Percentiles rank a stretch among this genome's conserved stretches.
Evolutionary conservation across 352 stramenopile species (phyloP).

Genomic region (Phytophthora brassicae): DNA sequence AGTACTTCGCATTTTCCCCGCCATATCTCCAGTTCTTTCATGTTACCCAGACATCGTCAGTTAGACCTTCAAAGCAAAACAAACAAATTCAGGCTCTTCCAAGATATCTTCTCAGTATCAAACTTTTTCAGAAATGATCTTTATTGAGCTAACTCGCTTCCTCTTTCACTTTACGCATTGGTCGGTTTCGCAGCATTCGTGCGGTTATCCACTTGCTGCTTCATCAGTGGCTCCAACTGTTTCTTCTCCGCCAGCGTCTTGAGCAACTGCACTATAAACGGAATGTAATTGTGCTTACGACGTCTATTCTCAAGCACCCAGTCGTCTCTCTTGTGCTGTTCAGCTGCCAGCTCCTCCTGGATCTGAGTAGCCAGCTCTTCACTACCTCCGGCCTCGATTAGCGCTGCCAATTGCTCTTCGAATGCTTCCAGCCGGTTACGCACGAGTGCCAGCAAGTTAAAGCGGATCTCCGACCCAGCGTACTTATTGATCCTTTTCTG

Average conservation of each 20-base stretch:
- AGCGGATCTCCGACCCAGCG: slow-evolving; percentile 92
- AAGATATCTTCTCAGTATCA: too few species aligned
- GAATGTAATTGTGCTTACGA: slow-evolving; percentile 97
- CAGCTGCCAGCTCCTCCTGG: slow-evolving; percentile 47
- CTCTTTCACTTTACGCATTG: slow-evolving; percentile 14
- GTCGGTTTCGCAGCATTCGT: slow-evolving; percentile 23
- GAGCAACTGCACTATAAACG: slow-evolving; percentile 93
- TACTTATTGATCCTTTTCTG: slow-evolving; percentile 93
- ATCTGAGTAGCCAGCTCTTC: slow-evolving; percentile 46
- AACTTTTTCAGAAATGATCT: too few species aligned
- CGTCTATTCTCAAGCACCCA: slow-evolving; percentile 92
- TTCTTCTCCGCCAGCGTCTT: slow-evolving; percentile 91
- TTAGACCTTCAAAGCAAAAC: too few species aligned
- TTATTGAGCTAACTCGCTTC: too few species aligned
- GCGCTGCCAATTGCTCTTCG: slow-evolving; percentile 42
- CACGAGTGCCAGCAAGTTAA: slow-evolving; percentile 95
- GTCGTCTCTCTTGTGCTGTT: slow-evolving; percentile 71
- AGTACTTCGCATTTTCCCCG: too few species aligned
- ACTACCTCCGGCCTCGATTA: slow-evolving; percentile 40
- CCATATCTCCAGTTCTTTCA: too few species aligned
- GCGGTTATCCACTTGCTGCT: slow-evolving; percentile 54
- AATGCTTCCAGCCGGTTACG: slow-evolving; percentile 74
- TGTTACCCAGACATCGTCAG: too few species aligned
- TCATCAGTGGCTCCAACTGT: slow-evolving; percentile 77
- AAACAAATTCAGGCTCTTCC: too few species aligned